A percentile compares a stretch with the other conserved stretches of the same genome.
Evolutionary conservation across 805 yeast species (phyloP).

Genomic region (Kuraishia floccosa): DNA sequence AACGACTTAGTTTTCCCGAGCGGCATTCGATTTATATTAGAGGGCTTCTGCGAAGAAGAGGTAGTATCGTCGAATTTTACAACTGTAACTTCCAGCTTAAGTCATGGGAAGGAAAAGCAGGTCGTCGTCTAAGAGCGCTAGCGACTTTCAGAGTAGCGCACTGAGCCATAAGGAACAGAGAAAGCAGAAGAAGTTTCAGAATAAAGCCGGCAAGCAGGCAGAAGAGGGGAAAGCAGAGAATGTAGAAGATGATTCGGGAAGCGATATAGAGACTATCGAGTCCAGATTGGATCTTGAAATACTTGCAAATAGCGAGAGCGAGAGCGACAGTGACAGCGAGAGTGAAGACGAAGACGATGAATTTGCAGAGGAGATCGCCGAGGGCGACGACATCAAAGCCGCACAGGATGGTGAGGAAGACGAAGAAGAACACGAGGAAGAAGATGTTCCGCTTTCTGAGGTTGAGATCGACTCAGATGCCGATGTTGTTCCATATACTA

Average conservation of each 20-base stretch:
- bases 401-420: slow-evolving; percentile 41
- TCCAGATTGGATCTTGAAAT: slow-evolving; percentile 11
- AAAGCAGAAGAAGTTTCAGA: slow-evolving; percentile 37
- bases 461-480: slow-evolving; percentile 92
- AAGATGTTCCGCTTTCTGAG: slow-evolving; percentile 80
- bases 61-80: no score
- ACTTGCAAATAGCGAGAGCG: slow-evolving; percentile 14
- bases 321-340: slow-evolving; percentile 20
- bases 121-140: no score
- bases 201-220: slow-evolving; percentile 17
- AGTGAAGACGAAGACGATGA: slow-evolving; percentile 8
- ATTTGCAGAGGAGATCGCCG: slow-evolving; percentile 14
- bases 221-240: slow-evolving; percentile 24
- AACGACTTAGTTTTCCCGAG: no score
- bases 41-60: no score
- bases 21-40: no score
- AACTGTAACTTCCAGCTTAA: no score
- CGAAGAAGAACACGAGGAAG: slow-evolving; percentile 58
- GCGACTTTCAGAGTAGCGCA: slow-evolving; percentile 30
- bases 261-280: slow-evolving; percentile 8
- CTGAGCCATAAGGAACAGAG: slow-evolving; percentile 58
- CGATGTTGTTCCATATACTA: slow-evolving; percentile 86
- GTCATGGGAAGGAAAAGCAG: no score
- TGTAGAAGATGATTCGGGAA: slow-evolving; percentile 20
- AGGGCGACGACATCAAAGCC: slow-evolving; percentile 22